These are phyloP conservation scores for Boletus subcaerulescens DNA, from an alignment of 768 basidiomycete species.

Conservation along the genomic window DNA sequence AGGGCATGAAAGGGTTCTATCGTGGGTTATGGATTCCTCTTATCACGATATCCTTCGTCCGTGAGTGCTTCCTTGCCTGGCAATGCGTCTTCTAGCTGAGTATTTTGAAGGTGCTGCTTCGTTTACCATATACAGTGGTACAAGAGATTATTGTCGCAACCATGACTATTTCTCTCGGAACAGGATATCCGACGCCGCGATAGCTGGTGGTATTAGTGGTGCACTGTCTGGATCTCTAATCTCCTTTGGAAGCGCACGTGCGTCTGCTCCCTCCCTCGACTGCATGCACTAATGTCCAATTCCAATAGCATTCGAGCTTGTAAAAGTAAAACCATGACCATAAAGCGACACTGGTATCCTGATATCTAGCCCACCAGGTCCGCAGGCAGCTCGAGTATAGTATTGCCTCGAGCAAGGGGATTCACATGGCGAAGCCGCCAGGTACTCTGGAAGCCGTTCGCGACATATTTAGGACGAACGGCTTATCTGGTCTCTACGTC, in stretches of 20 bases:
- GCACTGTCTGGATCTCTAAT: conserved; percentile 88
- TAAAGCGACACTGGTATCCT: neutral
- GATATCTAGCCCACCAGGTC: conserved; percentile 47
- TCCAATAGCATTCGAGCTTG: conserved; percentile 80
- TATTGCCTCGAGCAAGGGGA: conserved; percentile 78
- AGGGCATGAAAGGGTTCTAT: conserved; percentile 88
- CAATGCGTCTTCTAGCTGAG: conserved; percentile 3
- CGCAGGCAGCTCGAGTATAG: conserved; percentile 89
- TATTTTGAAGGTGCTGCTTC: conserved; percentile 69
- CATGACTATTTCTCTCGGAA: conserved; percentile 57
- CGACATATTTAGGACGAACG: conserved; percentile 68
- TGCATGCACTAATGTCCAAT: conserved; percentile 19
- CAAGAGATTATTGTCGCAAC: conserved; percentile 69
- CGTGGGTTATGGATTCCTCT: conserved; percentile 90
- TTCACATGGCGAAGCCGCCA: conserved; percentile 71
- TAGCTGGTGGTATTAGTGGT: conserved; percentile 80
- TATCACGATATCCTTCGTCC: conserved; percentile 93
- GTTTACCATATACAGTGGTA: conserved; percentile 86
- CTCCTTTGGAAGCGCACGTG: conserved; percentile 85
- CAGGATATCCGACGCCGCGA: conserved; percentile 63
- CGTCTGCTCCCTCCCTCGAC: conserved; percentile 33
- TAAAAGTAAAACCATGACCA: conserved; percentile 60
- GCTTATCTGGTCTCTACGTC: conserved; percentile 68
- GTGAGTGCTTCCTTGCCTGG: conserved; percentile 48
- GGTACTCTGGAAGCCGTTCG: conserved; percentile 74